A percentile compares a stretch with the other conserved stretches of the same genome.
Evolutionary conservation across 208 protist genomes (phyloP).

Genomic region (Angomonas ambiguus): DNA sequence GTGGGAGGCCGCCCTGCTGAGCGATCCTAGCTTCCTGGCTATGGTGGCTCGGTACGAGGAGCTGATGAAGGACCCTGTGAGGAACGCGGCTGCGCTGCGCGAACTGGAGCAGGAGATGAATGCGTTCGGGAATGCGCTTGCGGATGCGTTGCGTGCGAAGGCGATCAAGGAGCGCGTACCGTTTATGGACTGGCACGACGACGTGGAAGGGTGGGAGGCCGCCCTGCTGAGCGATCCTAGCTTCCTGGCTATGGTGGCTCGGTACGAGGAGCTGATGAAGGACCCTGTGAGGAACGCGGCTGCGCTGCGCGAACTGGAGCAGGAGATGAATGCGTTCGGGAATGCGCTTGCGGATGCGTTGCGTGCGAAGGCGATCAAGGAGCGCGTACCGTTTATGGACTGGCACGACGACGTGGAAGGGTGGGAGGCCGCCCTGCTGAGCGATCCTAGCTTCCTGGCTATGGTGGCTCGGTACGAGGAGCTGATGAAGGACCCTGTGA

Average conservation of each 20-base stretch:
- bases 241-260: neutral
- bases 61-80: neutral
- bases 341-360: neutral
- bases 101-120: neutral
- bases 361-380: neutral
- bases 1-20: neutral
- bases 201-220: neutral
- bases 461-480: neutral
- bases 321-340: neutral
- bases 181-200: neutral
- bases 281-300: neutral
- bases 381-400: neutral
- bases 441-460: neutral
- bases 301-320: neutral
- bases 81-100: neutral
- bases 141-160: neutral
- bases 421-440: neutral
- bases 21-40: neutral
- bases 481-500: neutral
- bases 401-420: neutral
- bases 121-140: neutral
- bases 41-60: neutral
- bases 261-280: neutral
- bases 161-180: neutral
- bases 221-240: neutral